phyloP scores from a whole-genome alignment of 371 early-diverging fungal species.

The Actinomortierella wolfii region DNA sequence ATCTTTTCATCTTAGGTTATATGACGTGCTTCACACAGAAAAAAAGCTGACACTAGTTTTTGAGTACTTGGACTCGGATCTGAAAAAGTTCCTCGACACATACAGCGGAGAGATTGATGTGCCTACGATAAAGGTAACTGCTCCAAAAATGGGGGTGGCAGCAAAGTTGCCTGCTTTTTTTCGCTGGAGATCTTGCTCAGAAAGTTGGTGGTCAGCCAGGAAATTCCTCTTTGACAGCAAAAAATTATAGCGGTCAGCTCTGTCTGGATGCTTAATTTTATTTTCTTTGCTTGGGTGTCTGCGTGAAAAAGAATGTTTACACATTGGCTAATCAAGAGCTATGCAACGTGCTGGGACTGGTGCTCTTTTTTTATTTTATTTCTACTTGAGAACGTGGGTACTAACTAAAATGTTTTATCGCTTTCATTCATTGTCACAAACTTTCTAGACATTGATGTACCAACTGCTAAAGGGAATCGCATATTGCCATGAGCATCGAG shows the following conservation, averaged over 20 bases:
- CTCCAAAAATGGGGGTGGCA: background rate
- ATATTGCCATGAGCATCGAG: constrained; percentile 80
- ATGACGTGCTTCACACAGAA: constrained; percentile 96
- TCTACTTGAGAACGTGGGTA: too few species aligned
- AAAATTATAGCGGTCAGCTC: too few species aligned
- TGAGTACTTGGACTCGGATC: constrained; percentile 94
- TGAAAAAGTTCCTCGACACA: constrained; percentile 90
- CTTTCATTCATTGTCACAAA: too few species aligned
- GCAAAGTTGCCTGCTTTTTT: constrained; percentile 1
- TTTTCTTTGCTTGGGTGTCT: background rate
- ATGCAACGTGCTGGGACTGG: background rate
- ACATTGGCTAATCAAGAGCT: background rate
- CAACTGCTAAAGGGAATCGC: constrained; percentile 85
- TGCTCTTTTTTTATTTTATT: too few species aligned
- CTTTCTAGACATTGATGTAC: constrained; percentile 72
- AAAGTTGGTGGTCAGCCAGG: background rate
- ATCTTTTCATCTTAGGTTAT: constrained; percentile 57
- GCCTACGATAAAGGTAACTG: constrained; percentile 71
- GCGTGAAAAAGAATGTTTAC: background rate
- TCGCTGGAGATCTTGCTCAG: background rate
- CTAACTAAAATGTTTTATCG: too few species aligned
- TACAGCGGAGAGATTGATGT: constrained; percentile 83
- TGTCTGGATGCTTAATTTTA: too few species aligned
- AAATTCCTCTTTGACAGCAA: too few species aligned
- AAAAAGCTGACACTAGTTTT: constrained; percentile 93